Evolutionary conservation across 2,329 filamentous ascomycete genomes (phyloP), one percentile per base, ranked within the genome.

Genomic region (Calonectria hawksworthii): DNA sequence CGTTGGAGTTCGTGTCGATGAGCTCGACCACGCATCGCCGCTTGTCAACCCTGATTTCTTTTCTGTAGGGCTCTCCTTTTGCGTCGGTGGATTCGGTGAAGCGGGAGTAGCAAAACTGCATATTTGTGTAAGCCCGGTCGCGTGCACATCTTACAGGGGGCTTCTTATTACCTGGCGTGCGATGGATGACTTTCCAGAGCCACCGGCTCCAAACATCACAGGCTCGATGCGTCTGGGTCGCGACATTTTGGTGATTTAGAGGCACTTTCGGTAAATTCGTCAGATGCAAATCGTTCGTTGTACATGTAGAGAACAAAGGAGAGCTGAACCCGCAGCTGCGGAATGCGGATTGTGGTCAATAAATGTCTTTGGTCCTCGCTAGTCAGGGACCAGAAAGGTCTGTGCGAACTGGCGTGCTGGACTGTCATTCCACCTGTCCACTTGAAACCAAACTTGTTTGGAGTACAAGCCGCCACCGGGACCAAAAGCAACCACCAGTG

Each of bases 401-500:
- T 23, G 56, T 61, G 56, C 56, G 56, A 61, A 61, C 23, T 23
- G n/a, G 26, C 21, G 34, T 38, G 8, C 14, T 26, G 4, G 56
- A 13, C 4, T 38, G n/a, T 61, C 36, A 38, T 61, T 61, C 32
- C 14, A 36, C 23, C 36, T 38, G n/a, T 36, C 56, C 16, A 23
- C 36, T 61, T 61, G 56, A 61, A 61, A 61, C 56, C 56, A 23
- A 26, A 36, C 34, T 36, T 61, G 56, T 61, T 61, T 61, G 56
- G 34, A 38, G 56, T 36, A 61, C 56, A 38, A 61, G 23, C 34
- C 9, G 36, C 16, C 56, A 38, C n/a, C 38, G 16, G 26, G 56
- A 38, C n/a, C n/a, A 36, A 36, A 38, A 26, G n/a, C 56, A 36
- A 16, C 56, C 56, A 34, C n/a, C 10, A 10, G 23, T 5, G 21